Percentiles rank a stretch among this genome's conserved stretches.
Evolutionary conservation across 805 yeast species (phyloP).

Genomic region (Blastobotrys terrestris): DNA sequence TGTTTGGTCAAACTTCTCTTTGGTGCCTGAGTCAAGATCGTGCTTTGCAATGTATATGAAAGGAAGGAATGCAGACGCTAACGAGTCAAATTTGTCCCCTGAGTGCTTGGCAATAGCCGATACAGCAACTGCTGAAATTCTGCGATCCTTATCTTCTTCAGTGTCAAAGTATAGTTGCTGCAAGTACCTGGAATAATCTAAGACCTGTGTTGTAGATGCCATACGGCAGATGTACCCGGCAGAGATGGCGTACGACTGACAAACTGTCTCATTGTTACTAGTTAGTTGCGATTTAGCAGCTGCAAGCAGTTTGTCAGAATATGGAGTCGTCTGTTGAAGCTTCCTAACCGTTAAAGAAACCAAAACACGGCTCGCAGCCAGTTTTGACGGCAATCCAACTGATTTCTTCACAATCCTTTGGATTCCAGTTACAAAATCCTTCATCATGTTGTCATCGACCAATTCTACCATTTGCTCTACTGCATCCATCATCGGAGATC

Average conservation of each 20-base stretch:
- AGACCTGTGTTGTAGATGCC: conserved; percentile 45
- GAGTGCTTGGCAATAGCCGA: conserved; percentile 65
- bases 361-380: conserved; percentile 70
- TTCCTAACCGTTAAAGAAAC: conserved; percentile 59
- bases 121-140: conserved; percentile 53
- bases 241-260: conserved; percentile 70
- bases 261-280: conserved; percentile 67
- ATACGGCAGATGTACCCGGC: conserved; percentile 72
- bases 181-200: conserved; percentile 48
- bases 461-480: conserved; percentile 63
- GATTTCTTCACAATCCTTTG: conserved; percentile 55
- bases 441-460: conserved; percentile 46
- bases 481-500: conserved; percentile 86
- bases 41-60: conserved; percentile 71
- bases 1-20: conserved; percentile 47
- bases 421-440: conserved; percentile 44
- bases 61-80: conserved; percentile 65
- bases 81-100: conserved; percentile 55
- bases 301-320: conserved; percentile 58
- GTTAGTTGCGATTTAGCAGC: conserved; percentile 52
- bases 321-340: conserved; percentile 38
- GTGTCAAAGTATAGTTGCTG: conserved; percentile 54
- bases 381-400: conserved; percentile 88
- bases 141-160: conserved; percentile 39
- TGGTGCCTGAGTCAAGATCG: conserved; percentile 46